Percentiles rank a stretch among this genome's conserved stretches.
These are phyloP conservation scores for Euphorbia pulcherrima DNA, from an alignment of 345 rosid species.

Conservation along the genomic window DNA sequence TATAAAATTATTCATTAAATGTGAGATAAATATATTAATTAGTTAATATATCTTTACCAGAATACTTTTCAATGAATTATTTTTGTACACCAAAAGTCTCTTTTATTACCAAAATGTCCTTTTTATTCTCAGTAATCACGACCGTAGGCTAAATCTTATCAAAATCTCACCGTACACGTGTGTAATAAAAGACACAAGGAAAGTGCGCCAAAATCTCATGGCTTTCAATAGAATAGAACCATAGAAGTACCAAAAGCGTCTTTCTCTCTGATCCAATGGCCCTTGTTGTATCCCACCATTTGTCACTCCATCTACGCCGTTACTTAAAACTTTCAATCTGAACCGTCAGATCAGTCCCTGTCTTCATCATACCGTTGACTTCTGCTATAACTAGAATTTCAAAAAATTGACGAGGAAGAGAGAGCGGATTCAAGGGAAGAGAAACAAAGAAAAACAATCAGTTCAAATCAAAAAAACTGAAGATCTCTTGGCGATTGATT, in stretches of 20 bases:
- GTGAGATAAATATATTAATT: no score
- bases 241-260: no score
- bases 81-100: no score
- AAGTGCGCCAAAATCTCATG: slow-evolving; percentile 46
- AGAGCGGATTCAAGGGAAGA: slow-evolving; percentile 10
- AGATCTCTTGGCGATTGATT: neutral
- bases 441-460: no score
- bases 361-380: slow-evolving; percentile 22
- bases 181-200: neutral
- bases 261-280: slow-evolving; percentile 29
- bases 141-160: neutral
- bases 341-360: slow-evolving; percentile 23
- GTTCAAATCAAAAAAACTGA: no score
- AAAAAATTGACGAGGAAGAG: slow-evolving; percentile 32
- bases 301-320: slow-evolving; percentile 30
- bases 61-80: no score
- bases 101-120: slow-evolving; percentile 12
- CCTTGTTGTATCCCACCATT: neutral
- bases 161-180: slow-evolving; percentile 22
- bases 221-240: no score
- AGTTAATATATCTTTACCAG: no score
- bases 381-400: slow-evolving; percentile 25
- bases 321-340: slow-evolving; percentile 25
- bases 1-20: no score
- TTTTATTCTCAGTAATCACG: slow-evolving; percentile 20